Evolutionary conservation across 495 filamentous ascomycete species (phyloP).

Genomic region (Penicillium argentinense): DNA sequence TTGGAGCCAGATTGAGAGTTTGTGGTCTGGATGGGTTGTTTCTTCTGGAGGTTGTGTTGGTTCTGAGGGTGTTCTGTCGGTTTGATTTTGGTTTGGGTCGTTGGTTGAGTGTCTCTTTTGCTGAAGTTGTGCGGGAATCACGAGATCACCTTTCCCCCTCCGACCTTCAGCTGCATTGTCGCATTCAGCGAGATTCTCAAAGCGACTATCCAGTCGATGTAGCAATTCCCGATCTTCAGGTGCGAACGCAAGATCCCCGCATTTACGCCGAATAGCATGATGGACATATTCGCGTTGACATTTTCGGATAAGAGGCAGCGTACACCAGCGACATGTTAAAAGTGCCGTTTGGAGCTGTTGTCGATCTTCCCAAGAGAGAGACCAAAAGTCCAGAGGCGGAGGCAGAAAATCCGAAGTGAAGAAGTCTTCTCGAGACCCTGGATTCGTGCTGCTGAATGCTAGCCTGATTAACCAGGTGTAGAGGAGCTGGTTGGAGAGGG

Average conservation of each 20-base stretch:
- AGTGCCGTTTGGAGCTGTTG: conserved; percentile 32
- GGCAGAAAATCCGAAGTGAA: conserved; percentile 43
- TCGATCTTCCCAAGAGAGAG: conserved; percentile 21
- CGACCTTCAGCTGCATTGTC: conserved; percentile 19
- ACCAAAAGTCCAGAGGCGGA: conserved; percentile 33
- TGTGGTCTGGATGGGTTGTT: too few relatives aligned
- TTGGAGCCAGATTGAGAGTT: conserved; percentile 39
- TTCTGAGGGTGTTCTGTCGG: too few relatives aligned
- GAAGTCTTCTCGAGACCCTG: conserved; percentile 28
- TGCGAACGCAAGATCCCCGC: conserved; percentile 22
- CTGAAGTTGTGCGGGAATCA: conserved; percentile 19
- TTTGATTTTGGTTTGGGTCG: background rate
- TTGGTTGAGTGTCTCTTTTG: background rate
- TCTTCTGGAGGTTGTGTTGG: conserved; percentile 2
- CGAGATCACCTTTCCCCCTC: conserved; percentile 33
- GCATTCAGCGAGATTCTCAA: conserved; percentile 18
- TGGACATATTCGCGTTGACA: conserved; percentile 42
- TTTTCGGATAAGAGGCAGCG: conserved; percentile 38
- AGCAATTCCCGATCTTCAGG: conserved; percentile 21
- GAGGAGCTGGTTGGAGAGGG: conserved; percentile 35
- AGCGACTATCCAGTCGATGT: conserved; percentile 14
- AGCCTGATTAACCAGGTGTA: conserved; percentile 48
- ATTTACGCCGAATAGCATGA: conserved; percentile 32
- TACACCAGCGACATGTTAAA: conserved; percentile 47
- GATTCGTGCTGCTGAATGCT: conserved; percentile 39